Evolutionary conservation across 257 asterid genomes (phyloP).

Genomic region (Leptodermis oblonga): DNA sequence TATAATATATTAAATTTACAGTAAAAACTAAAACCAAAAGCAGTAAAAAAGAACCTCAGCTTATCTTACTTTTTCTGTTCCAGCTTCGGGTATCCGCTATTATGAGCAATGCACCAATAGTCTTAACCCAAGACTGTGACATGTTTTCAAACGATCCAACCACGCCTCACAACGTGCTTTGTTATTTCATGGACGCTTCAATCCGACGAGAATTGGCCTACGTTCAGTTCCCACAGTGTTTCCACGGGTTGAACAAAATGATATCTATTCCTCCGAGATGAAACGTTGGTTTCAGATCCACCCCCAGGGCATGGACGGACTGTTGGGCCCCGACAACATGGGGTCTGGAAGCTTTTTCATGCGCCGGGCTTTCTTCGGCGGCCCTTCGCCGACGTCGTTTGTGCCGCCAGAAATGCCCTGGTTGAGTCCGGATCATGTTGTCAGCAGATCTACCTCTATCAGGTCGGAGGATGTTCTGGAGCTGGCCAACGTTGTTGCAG

Average conservation of each 20-base stretch:
- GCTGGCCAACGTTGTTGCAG: conserved; percentile 48
- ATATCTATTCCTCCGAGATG: conserved; percentile 56
- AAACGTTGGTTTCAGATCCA: conserved; percentile 45
- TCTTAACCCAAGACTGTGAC: conserved; percentile 68
- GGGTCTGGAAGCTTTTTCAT: conserved; percentile 72
- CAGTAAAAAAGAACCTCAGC: too few relatives aligned
- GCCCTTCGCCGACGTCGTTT: conserved; percentile 32
- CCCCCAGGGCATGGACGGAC: conserved; percentile 69
- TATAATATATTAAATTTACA: too few relatives aligned
- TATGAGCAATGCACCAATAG: conserved; percentile 63
- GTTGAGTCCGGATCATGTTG: conserved; percentile 38
- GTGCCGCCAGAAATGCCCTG: conserved; percentile 38
- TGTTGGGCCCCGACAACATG: conserved; percentile 51
- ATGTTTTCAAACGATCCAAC: conserved; percentile 74
- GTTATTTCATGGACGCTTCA: conserved; percentile 36
- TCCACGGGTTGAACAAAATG: conserved; percentile 61
- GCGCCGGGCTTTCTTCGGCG: conserved; percentile 62
- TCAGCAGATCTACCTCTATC: conserved; percentile 40
- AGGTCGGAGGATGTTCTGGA: conserved; percentile 18
- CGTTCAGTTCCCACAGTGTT: conserved; percentile 68
- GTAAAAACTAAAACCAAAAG: too few relatives aligned
- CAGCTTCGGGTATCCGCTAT: conserved; percentile 69
- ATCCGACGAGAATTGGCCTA: conserved; percentile 44
- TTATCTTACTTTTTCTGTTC: neutral
- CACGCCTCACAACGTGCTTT: conserved; percentile 44